Evolutionary conservation across 1,284 basidiomycete species (phyloP).

Genomic region (Sanghuangporus baumii): DNA sequence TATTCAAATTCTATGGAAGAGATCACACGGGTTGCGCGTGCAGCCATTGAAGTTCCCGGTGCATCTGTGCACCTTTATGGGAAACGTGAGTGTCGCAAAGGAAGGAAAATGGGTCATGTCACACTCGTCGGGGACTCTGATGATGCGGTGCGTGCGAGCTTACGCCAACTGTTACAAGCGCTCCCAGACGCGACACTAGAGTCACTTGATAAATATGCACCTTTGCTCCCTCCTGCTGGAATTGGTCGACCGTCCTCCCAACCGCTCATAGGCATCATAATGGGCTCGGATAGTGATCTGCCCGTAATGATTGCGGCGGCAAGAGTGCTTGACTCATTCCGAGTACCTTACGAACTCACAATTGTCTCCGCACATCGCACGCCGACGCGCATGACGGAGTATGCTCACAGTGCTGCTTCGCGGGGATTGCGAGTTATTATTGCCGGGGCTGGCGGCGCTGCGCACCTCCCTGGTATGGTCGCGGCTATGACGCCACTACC

Average conservation of each 20-base stretch:
- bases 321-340: slow-evolving; percentile 76
- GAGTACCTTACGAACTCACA: slow-evolving; percentile 88
- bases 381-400: slow-evolving; percentile 81
- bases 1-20: slow-evolving; percentile 61
- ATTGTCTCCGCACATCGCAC: slow-evolving; percentile 97
- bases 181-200: slow-evolving; percentile 46
- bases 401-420: slow-evolving; percentile 72
- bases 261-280: slow-evolving; percentile 92
- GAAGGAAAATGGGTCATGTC: slow-evolving; percentile 98
- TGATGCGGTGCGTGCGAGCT: slow-evolving; percentile 62
- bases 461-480: slow-evolving; percentile 98
- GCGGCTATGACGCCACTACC: slow-evolving; percentile 91
- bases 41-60: slow-evolving; percentile 67
- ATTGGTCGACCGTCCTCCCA: slow-evolving; percentile 55
- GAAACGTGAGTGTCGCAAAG: slow-evolving; percentile 84
- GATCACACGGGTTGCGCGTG: slow-evolving; percentile 47
- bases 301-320: slow-evolving; percentile 91
- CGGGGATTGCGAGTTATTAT: slow-evolving; percentile 82
- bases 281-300: slow-evolving; percentile 99
- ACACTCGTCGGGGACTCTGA: slow-evolving; percentile 86
- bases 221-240: slow-evolving; percentile 36
- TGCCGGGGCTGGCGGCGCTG: slow-evolving; percentile 95
- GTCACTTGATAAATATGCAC: slow-evolving; percentile 55
- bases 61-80: slow-evolving; percentile 90
- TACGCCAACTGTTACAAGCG: slow-evolving; percentile 67